Evolutionary conservation across 2,329 filamentous ascomycete species (phyloP), one percentile per base, ranked within the genome.

Genomic region (Diaporthe ampelina): DNA sequence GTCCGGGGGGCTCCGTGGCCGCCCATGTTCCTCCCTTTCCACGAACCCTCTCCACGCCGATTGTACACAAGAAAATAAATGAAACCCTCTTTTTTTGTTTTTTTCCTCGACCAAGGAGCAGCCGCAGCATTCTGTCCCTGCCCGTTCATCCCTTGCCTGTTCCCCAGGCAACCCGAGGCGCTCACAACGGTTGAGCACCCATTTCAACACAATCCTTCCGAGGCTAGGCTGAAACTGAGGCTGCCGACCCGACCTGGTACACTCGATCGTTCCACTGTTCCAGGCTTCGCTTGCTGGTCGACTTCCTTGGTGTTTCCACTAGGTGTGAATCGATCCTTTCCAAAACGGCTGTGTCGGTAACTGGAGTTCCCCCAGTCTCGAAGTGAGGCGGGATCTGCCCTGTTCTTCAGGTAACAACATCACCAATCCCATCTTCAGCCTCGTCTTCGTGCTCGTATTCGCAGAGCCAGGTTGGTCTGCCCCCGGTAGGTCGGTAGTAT

Each of bases 61-160:
- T 74, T 63, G 69, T 69, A 74, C 71, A 75, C 56, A 75, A 65
- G 57, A 71, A 75, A 75, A 56, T 21, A 70, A 75, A 58, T 65
- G 65, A 59, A 65, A 67, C 26, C 57, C 58, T 52, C 26, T 72
- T 72, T 56, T 70, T 70, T 52, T 43, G 15, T 63, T 63, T 56
- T 63, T 63, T 45, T 32, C 24, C 50, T 72, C 57, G 57, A 70
- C 21, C 37, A 59, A 70, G 71, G 67, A 75, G 58, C 67, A 73
- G 43, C 45, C 57, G 52, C 43, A 48, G 67, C 67, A 56, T 61
- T 50, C 48, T 74, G 74, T 74, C 56, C 74, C 63, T 68, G 63
- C 71, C 57, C 37, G 45, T 67, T 40, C 72, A 32, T 63, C 35
- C 37, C n/a, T 52, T 50, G 32, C 58, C 65, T 69, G 61, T 48